These are phyloP conservation scores for Pseudocercospora musae DNA, from an alignment of 2,329 filamentous ascomycete genomes.

Conservation along the genomic window DNA sequence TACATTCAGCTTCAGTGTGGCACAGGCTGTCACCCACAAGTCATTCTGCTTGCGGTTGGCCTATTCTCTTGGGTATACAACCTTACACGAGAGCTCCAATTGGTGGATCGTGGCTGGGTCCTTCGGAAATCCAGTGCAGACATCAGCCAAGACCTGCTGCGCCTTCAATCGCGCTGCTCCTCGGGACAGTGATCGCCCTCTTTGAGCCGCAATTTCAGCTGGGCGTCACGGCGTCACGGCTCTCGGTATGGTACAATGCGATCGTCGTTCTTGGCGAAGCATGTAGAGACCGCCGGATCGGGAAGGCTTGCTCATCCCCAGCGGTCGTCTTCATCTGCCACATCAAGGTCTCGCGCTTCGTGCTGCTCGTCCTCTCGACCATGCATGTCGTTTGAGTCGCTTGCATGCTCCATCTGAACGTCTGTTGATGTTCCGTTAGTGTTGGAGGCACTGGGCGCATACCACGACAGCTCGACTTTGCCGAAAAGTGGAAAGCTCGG, in stretches of 20 bases:
- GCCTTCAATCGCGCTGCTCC: neutral
- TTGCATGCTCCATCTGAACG: neutral
- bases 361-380: constrained; percentile 1
- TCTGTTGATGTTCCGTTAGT: neutral
- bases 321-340: constrained; percentile 26
- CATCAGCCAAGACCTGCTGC: constrained; percentile 7
- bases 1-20: neutral
- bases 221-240: neutral
- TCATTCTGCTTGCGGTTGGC: neutral
- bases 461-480: constrained; percentile 65
- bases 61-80: neutral
- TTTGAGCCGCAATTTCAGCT: neutral
- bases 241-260: neutral
- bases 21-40: neutral
- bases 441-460: constrained; percentile 5
- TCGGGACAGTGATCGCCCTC: neutral
- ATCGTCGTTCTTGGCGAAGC: neutral
- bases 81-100: neutral
- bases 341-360: constrained; percentile 16
- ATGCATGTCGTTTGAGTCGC: neutral
- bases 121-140: neutral
- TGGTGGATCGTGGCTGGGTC: constrained; percentile 2
- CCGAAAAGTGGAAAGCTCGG: constrained; percentile 58
- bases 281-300: neutral
- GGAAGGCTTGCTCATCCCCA: constrained; percentile 14